Percentiles rank a stretch among this genome's conserved stretches.
Evolutionary conservation across 345 rosid genomes (phyloP).

Genomic region (Hevea brasiliensis): DNA sequence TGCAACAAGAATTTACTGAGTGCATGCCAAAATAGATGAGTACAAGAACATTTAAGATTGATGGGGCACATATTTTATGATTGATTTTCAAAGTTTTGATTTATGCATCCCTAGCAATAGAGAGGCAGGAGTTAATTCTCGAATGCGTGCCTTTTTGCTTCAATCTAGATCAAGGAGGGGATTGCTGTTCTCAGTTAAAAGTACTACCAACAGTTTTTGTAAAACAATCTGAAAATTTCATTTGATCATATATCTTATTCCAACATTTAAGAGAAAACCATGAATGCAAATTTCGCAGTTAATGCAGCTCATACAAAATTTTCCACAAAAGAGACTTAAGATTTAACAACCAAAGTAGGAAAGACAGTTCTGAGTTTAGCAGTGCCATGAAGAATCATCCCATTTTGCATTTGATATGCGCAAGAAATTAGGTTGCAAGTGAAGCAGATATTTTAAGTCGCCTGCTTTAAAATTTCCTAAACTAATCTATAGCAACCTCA

Average conservation of each 20-base stretch:
- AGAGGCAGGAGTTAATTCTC: conserved; percentile 6
- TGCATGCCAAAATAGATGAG: not conserved
- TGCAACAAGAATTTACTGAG: conserved; percentile 38
- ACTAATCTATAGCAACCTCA: conserved; percentile 29
- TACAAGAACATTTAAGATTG: not conserved
- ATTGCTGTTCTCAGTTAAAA: conserved; percentile 2
- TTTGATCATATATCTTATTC: conserved; percentile 7
- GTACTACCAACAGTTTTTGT: not conserved
- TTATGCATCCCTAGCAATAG: not conserved
- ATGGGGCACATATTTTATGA: not conserved
- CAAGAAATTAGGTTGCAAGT: conserved; percentile 10
- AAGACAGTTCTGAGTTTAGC: not conserved
- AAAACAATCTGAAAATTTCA: conserved; percentile 2
- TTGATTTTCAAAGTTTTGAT: not conserved
- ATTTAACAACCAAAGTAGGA: conserved; percentile 1
- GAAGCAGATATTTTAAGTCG: conserved; percentile 3
- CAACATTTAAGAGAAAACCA: not conserved
- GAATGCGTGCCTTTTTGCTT: no score
- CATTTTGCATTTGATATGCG: not conserved
- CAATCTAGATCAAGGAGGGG: not conserved
- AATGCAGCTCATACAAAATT: conserved; percentile 3
- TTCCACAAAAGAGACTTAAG: not conserved
- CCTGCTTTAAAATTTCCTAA: conserved; percentile 21
- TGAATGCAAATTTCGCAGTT: not conserved
- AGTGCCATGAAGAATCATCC: not conserved